Conservation (phyloP, 352 stramenopile species). For the Phytophthora sojae region DNA sequence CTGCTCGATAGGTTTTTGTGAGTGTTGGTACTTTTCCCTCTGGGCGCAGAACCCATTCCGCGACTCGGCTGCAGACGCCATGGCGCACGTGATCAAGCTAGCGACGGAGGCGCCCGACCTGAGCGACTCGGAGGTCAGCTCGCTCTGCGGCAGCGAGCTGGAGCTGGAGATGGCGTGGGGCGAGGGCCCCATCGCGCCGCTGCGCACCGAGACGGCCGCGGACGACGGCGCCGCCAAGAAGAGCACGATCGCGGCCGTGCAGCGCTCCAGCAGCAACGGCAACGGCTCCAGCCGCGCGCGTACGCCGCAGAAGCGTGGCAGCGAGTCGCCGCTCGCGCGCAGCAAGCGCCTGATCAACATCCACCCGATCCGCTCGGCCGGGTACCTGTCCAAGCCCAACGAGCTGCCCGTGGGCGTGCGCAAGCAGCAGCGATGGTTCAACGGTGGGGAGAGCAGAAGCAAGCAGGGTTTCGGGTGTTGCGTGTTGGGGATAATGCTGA, state of each 20-base stretch:
- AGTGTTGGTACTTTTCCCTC: not conserved
- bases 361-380: conserved; percentile 70
- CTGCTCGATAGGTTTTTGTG: not conserved
- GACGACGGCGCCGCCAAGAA: conserved; percentile 27
- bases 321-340: conserved; percentile 58
- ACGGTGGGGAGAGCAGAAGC: conserved; percentile 45
- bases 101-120: conserved; percentile 31
- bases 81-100: conserved; percentile 33
- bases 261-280: conserved; percentile 64
- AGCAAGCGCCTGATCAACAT: conserved; percentile 87
- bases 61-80: conserved; percentile 6
- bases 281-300: conserved; percentile 70
- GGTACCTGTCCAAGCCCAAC: conserved; percentile 74
- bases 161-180: conserved; percentile 84
- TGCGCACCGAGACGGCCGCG: conserved; percentile 40
- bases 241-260: conserved; percentile 18
- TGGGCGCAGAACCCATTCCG: conserved; percentile 10
- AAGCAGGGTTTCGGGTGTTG: not conserved
- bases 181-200: conserved; percentile 76
- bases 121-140: conserved; percentile 77
- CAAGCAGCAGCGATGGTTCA: conserved; percentile 89
- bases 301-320: conserved; percentile 70
- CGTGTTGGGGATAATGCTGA: not conserved
- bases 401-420: conserved; percentile 69
- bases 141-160: conserved; percentile 76